Evolutionary conservation across 2,329 filamentous ascomycete species (phyloP).

Genomic region (Monilinia polystroma): DNA sequence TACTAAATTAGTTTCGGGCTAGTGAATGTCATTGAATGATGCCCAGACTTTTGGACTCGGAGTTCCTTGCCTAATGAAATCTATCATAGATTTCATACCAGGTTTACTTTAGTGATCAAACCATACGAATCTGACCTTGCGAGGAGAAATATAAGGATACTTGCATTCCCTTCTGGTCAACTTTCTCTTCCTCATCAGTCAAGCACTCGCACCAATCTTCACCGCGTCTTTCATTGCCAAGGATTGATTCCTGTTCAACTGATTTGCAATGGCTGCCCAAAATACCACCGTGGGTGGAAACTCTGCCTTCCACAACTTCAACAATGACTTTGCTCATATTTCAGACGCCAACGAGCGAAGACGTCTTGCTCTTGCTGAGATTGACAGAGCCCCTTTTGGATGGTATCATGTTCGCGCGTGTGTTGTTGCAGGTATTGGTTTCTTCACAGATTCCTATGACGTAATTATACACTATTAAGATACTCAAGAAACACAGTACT

Average conservation of each 20-base stretch:
- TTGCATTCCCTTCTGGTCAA: neutral
- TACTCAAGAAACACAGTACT: slow-evolving; percentile 41
- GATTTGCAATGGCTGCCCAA: slow-evolving; percentile 48
- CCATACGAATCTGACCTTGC: neutral
- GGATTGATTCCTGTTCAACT: slow-evolving; percentile 1
- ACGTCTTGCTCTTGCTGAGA: slow-evolving; percentile 75
- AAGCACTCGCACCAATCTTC: slow-evolving; percentile 27
- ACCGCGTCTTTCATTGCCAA: neutral
- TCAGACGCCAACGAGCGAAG: slow-evolving; percentile 75
- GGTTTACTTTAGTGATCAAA: neutral
- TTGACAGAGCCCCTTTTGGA: slow-evolving; percentile 77
- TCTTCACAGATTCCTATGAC: slow-evolving; percentile 85
- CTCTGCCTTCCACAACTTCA: slow-evolving; percentile 72
- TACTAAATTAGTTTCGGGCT: neutral
- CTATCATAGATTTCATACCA: neutral
- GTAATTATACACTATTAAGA: slow-evolving; percentile 55
- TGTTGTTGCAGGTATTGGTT: slow-evolving; percentile 77
- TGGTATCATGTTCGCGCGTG: slow-evolving; percentile 77
- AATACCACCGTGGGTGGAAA: slow-evolving; percentile 72
- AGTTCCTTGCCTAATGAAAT: slow-evolving; percentile 17
- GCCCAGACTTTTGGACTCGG: slow-evolving; percentile 22
- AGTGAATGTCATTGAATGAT: slow-evolving; percentile 6
- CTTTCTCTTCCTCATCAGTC: neutral
- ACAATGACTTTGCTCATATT: slow-evolving; percentile 67
- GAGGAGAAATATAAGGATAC: slow-evolving; percentile 17